Evolutionary conservation across 352 stramenopile species (phyloP), one percentile per base, ranked within the genome.

Genomic region (Pelagophyceae sp.): DNA sequence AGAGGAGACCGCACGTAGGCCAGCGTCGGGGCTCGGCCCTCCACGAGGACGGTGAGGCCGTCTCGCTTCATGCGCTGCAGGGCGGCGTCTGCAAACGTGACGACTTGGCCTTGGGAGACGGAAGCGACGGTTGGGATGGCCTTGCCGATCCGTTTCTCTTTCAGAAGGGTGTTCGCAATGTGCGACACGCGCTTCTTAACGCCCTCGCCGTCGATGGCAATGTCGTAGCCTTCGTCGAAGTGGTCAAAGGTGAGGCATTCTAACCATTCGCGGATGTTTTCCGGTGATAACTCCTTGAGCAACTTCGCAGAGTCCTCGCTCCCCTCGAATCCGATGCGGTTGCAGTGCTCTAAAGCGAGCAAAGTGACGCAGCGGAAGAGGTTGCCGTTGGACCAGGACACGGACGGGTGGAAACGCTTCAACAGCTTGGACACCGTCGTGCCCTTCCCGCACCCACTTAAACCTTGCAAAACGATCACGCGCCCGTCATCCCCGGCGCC

Each of bases 351-450:
- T 0, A 82, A 79, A 1, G 87, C 87, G 15, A 91, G 77, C 0
- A 91, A 79, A 0, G 87, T 91, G 0, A 90, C 81, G 72, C 76
- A 85, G n/a, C 87, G 85, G 78, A 91, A 91, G 35, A 91, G 82
- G 75, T 91, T 90, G 37, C 87, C 87, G 77, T 91, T 91, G 11
- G 82, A 88, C 87, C 87, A 90, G 35, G 79, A 84, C 0, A 89
- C 84, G 15, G 88, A 84, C 23, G 58, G 31, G 23, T 67, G 11
- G 58, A 67, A 67, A 5, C 27, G 11, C 27, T n/a, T 35, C 11
- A 67, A 27, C 11, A 67, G 58, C 29, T 67, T 50, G 1, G 80
- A 45, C 0, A 90, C 85, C 0, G 87, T 91, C 1, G 87, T 91
- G 71, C 87, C 87, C 74, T 90, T 91, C 33, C 87, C 87, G 38